Evolutionary conservation across 352 stramenopile species (phyloP).

Genomic region (Phytophthora europaea): DNA sequence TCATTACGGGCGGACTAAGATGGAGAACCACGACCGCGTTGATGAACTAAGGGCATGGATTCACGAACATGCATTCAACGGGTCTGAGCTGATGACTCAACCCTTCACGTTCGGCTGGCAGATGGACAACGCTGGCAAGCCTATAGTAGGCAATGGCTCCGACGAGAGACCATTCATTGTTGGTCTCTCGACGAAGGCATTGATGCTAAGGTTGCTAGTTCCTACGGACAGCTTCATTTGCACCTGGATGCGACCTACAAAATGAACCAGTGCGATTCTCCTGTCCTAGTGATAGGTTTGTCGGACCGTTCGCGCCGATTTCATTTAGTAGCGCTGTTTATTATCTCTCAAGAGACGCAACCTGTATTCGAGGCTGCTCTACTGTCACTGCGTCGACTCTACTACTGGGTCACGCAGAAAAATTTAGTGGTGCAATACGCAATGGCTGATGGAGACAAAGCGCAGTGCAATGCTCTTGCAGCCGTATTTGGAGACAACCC

Average conservation of each 20-base stretch:
- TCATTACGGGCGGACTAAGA: neutral
- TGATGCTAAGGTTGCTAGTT: neutral
- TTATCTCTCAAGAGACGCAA: neutral
- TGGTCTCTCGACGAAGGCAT: neutral
- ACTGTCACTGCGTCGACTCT: neutral
- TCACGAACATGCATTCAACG: neutral
- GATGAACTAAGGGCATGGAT: neutral
- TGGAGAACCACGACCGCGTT: neutral
- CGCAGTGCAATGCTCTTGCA: neutral
- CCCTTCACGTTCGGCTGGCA: neutral
- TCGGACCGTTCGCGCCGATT: neutral
- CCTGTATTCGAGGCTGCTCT: neutral
- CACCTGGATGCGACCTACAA: neutral
- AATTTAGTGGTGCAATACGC: neutral
- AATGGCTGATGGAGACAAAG: neutral
- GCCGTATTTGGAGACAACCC: neutral
- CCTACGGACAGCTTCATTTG: neutral
- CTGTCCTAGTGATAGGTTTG: neutral
- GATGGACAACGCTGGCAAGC: neutral
- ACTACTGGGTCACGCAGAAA: neutral
- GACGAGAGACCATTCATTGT: neutral
- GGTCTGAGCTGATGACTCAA: neutral
- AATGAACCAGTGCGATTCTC: neutral
- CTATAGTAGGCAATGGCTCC: neutral
- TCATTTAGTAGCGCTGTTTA: neutral